Percentiles rank a stretch among this genome's conserved stretches.
phyloP scores from a whole-genome alignment of 129 eudicot species.

The Arctium lappa region DNA sequence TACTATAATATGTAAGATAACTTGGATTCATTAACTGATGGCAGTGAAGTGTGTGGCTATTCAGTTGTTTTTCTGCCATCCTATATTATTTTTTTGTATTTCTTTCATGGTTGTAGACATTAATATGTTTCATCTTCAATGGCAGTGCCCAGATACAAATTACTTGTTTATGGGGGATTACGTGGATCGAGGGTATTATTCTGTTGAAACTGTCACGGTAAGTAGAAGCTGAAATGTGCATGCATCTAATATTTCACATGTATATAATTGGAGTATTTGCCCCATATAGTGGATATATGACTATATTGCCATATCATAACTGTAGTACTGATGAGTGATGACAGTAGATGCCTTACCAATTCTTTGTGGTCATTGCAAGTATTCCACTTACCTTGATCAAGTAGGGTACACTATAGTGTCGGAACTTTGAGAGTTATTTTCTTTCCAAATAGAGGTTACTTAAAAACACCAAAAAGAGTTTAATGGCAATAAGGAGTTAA shows the following conservation, averaged over 20 bases:
- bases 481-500: not conserved
- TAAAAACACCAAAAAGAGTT: not conserved
- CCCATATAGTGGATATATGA: not conserved
- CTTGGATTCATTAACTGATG: not conserved
- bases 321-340: not conserved
- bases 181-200: constrained; percentile 84
- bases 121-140: constrained; percentile 14
- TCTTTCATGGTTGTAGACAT: not conserved
- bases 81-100: not conserved
- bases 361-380: not conserved
- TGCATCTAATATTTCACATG: not conserved
- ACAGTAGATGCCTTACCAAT: not conserved
- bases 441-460: not conserved
- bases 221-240: constrained; percentile 21
- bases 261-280: not conserved
- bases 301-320: no score
- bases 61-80: not conserved
- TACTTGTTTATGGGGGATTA: constrained; percentile 93
- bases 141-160: constrained; percentile 91
- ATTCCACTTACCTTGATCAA: not conserved
- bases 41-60: not conserved
- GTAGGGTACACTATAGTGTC: not conserved
- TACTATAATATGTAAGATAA: not conserved
- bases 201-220: constrained; percentile 85
- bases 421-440: not conserved